Conservation (phyloP, 2,329 filamentous ascomycete species). For the Phyllosticta citrichinensis region DNA sequence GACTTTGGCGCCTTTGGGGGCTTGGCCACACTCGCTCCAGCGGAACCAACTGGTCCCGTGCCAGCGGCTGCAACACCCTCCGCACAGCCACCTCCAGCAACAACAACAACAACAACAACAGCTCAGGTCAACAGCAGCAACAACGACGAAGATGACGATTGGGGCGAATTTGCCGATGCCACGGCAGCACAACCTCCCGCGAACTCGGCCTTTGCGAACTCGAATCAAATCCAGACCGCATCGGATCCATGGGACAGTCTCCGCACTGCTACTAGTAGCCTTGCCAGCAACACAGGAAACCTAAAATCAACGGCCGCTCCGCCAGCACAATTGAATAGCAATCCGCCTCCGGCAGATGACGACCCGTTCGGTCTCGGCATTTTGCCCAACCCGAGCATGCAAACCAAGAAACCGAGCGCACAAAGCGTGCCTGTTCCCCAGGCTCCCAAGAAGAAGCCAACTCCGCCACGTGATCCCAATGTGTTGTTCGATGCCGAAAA, state of each 20-base stretch:
- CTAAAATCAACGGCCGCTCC: background rate
- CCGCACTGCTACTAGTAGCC: slow-evolving; percentile 2
- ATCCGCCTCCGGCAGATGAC: background rate
- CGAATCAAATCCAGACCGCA: background rate
- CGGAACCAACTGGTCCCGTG: background rate
- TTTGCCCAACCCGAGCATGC: background rate
- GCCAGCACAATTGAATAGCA: background rate
- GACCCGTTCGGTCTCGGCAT: slow-evolving; percentile 8
- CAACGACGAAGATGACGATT: slow-evolving; percentile 21
- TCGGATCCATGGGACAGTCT: slow-evolving; percentile 8
- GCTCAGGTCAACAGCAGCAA: slow-evolving; percentile 14
- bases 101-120: slow-evolving; percentile 1
- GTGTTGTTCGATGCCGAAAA: slow-evolving; percentile 33
- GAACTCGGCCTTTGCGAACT: background rate
- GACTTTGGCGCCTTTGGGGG: background rate
- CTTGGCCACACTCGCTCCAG: background rate
- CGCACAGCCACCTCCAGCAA: background rate
- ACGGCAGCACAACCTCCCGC: slow-evolving; percentile 13
- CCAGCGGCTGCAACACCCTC: background rate
- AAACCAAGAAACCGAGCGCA: background rate
- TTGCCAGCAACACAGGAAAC: background rate
- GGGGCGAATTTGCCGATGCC: slow-evolving; percentile 31
- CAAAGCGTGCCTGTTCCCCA: background rate
- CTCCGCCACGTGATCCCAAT: slow-evolving; percentile 22
- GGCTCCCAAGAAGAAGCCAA: background rate